Base-by-base conservation (phyloP, 768 basidiomycete genomes). In the Chiua virens region DNA sequence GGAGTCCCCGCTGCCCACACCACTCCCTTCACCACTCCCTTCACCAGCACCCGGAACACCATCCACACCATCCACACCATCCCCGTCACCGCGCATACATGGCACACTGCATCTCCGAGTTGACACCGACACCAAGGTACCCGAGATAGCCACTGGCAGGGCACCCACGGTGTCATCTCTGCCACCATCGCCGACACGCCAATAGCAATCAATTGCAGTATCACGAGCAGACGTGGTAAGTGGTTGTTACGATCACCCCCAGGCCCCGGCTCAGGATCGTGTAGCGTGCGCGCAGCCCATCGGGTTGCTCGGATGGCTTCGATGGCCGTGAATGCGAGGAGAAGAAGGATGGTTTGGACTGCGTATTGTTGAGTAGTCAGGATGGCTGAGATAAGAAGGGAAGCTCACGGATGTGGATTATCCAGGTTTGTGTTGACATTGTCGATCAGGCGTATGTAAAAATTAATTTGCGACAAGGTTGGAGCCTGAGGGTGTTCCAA, bases 1-100 rank as follows among this genome's bases (percentile, higher is more conserved):
- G 11, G 30, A 13, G 61, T 51, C 0, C 61, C 61, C 15, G 25
- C 41, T 1, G 55, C 7, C 60, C 53, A 62, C 2, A 60, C 23
- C 5, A 53, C 11, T 3, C 27, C 38, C 61, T 53, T 60, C 2
- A 61, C 28, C 5, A 52, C 11, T 2, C 28, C 38, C 1, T 30
- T 37, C 20, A 40, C 11, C 4, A 39, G 37, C 21, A 28, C 14
- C 46, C 37, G 7, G 28, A 28, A 39, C 1, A 39, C 15, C 1
- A 47, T 3, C 14, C 42, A 51, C 10, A 50, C 30, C 2, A 55
- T 38, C 35, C 35, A 39, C 5, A 28, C 27, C 4, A 17, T 28
- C 28, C 28, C 28, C 10, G 10, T 8, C 28, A 28, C 10, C 28
- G 10, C 10, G 28, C 30, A 14, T 6, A 11, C 6, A 30, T 6